phyloP scores from a whole-genome alignment of 306 rosid species.

The Casuarina cunninghamiana region DNA sequence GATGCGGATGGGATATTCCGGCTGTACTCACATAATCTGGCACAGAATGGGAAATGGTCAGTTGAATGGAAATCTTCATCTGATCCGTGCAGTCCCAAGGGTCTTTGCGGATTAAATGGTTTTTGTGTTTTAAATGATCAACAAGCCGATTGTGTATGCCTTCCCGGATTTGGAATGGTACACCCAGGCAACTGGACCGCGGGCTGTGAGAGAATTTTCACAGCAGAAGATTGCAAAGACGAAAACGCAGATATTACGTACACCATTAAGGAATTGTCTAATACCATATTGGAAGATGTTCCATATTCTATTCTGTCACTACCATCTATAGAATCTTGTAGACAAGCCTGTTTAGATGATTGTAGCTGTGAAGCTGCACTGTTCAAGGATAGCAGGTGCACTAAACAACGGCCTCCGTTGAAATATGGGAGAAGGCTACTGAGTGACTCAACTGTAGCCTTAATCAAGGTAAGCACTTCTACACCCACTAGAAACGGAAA shows the following conservation, averaged over 20 bases:
- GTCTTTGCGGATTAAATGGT: background rate
- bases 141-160: background rate
- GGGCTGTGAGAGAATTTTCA: constrained; percentile 15
- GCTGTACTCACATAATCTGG: background rate
- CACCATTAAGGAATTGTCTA: background rate
- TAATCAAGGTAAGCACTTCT: constrained; percentile 19
- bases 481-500: background rate
- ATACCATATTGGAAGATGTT: background rate
- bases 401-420: constrained; percentile 30
- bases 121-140: background rate
- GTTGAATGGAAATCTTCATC: background rate
- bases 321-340: constrained; percentile 5
- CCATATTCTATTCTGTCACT: background rate
- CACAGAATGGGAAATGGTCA: background rate
- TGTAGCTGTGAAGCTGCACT: background rate
- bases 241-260: background rate
- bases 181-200: background rate
- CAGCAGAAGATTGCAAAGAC: background rate
- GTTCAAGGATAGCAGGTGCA: background rate
- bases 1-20: background rate
- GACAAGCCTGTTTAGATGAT: constrained; percentile 12
- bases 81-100: background rate
- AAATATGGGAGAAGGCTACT: constrained; percentile 1
- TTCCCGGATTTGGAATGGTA: background rate
- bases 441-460: background rate